These are phyloP conservation scores for Ilyonectria mors-panacis DNA, from an alignment of 2,329 filamentous ascomycete genomes.

Conservation along the genomic window DNA sequence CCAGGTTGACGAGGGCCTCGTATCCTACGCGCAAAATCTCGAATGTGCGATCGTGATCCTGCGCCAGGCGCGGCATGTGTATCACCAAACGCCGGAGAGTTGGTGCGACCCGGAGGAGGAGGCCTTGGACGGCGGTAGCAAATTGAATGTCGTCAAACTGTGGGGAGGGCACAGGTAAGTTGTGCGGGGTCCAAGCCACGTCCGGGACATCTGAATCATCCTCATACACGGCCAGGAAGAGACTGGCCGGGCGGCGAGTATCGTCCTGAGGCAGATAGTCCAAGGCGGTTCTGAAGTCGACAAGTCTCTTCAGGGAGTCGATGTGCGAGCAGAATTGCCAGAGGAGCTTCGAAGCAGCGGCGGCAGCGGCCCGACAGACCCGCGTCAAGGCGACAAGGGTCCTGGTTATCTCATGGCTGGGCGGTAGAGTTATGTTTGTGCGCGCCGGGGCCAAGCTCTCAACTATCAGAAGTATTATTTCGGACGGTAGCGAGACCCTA, in stretches of 20 bases:
- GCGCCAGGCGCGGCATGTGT: background rate
- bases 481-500: background rate
- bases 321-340: background rate
- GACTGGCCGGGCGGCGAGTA: background rate
- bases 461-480: background rate
- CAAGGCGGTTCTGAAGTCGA: background rate
- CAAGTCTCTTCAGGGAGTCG: background rate
- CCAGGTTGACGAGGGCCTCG: background rate
- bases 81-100: background rate
- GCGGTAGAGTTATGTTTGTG: background rate
- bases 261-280: background rate
- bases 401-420: background rate
- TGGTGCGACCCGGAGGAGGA: background rate
- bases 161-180: background rate
- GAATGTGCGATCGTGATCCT: too few species aligned
- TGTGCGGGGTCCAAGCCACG: background rate
- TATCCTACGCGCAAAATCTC: background rate
- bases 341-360: background rate
- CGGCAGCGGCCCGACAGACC: background rate
- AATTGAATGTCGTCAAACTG: too few species aligned
- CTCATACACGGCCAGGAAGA: background rate
- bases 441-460: background rate
- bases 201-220: background rate
- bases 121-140: background rate
- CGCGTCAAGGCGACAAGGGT: background rate